phyloP scores from a whole-genome alignment of 2,329 filamentous ascomycete species.

The Botrytis tulipae region DNA sequence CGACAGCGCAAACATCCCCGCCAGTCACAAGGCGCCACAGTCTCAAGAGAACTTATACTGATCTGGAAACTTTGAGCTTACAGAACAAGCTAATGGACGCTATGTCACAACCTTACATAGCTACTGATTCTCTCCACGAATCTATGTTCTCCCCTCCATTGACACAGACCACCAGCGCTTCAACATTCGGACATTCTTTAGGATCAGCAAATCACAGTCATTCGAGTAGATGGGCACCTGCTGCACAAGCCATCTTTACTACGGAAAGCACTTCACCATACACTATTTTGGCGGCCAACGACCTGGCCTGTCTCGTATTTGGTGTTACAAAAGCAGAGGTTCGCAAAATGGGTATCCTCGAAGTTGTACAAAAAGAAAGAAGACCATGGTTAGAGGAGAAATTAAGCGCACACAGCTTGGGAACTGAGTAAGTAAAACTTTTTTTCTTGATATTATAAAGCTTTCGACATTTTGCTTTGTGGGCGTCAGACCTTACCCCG shows the following conservation, averaged over 20 bases:
- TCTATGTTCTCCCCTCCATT: constrained; percentile 45
- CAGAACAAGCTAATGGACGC: constrained; percentile 84
- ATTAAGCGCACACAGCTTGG: constrained; percentile 62
- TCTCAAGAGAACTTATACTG: constrained; percentile 85
- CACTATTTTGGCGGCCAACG: constrained; percentile 95
- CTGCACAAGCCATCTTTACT: constrained; percentile 94
- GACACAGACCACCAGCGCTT: constrained; percentile 39
- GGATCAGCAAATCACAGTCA: constrained; percentile 75
- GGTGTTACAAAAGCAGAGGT: constrained; percentile 97
- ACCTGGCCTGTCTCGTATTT: constrained; percentile 95
- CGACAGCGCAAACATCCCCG: constrained; percentile 52
- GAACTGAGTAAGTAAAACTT: constrained; percentile 35
- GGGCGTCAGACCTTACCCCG: background rate
- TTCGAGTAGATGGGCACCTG: constrained; percentile 84
- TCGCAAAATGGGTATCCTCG: constrained; percentile 88
- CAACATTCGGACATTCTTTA: constrained; percentile 41
- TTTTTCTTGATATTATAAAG: background rate
- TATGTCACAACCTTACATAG: constrained; percentile 69
- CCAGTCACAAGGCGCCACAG: constrained; percentile 61
- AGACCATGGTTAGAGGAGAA: constrained; percentile 88
- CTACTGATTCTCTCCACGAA: constrained; percentile 34
- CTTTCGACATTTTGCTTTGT: background rate
- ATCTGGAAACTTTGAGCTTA: constrained; percentile 69
- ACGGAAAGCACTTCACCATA: constrained; percentile 89
- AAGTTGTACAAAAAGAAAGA: constrained; percentile 88